Percentiles rank a stretch among this genome's conserved stretches.
Conservation (phyloP, 768 basidiomycete genomes). For the Polyporus arcularius region DNA sequence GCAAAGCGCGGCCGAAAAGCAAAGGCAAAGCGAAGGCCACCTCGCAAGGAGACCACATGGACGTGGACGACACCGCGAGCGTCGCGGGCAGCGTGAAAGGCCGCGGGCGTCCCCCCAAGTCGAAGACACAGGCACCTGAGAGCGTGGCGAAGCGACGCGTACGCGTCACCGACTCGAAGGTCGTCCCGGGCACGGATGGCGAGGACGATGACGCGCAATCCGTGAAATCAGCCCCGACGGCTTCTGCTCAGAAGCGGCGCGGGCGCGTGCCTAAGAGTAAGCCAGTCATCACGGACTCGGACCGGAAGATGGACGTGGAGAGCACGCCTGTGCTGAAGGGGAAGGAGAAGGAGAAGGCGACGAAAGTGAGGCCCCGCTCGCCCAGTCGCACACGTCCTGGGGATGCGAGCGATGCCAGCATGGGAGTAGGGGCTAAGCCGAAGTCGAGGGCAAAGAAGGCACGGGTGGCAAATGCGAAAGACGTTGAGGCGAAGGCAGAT, state of each 20-base stretch:
- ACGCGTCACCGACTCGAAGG: slow-evolving; percentile 8
- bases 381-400: slow-evolving; percentile 21
- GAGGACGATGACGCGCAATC: slow-evolving; percentile 18
- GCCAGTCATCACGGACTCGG: slow-evolving; percentile 22
- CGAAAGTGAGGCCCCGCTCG: slow-evolving; percentile 20
- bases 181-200: slow-evolving; percentile 19
- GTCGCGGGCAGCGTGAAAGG: slow-evolving; percentile 20
- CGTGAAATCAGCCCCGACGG: slow-evolving; percentile 14
- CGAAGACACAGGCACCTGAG: slow-evolving; percentile 9
- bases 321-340: neutral
- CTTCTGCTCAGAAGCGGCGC: slow-evolving; percentile 12
- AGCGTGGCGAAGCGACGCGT: slow-evolving; percentile 16
- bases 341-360: slow-evolving; percentile 9
- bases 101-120: slow-evolving; percentile 21
- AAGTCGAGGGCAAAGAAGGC: slow-evolving; percentile 15
- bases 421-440: slow-evolving; percentile 4
- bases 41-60: slow-evolving; percentile 24
- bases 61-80: slow-evolving; percentile 27
- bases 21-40: slow-evolving; percentile 24
- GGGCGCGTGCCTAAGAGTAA: slow-evolving; percentile 26
- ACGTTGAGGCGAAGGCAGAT: slow-evolving; percentile 13
- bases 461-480: slow-evolving; percentile 15
- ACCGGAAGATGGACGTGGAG: slow-evolving; percentile 20
- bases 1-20: slow-evolving; percentile 12
- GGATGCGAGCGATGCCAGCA: slow-evolving; percentile 9